phyloP scores from a whole-genome alignment of 1,284 basidiomycete genomes.

The Mixia osmundae region DNA sequence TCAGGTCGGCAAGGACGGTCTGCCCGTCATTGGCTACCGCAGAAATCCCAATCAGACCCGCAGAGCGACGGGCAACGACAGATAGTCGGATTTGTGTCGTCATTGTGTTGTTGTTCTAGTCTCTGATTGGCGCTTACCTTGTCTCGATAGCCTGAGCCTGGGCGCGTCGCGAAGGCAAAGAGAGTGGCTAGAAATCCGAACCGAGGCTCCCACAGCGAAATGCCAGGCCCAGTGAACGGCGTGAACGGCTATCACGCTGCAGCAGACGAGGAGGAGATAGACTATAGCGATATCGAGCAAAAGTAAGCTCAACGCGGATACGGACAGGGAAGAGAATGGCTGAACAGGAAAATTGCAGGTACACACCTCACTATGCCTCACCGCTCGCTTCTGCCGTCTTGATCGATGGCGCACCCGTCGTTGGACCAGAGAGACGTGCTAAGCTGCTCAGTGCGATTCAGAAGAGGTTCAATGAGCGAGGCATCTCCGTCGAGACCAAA shows the following conservation, averaged over 20 bases:
- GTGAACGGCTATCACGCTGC: no score
- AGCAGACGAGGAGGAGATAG: slow-evolving; percentile 53
- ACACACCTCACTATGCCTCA: slow-evolving; percentile 1
- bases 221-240: no score
- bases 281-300: slow-evolving; percentile 82
- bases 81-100: no score
- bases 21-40: slow-evolving; percentile 11
- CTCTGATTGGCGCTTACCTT: no score
- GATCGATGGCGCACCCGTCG: slow-evolving; percentile 24
- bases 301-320: slow-evolving; percentile 31
- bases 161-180: no score
- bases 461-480: slow-evolving; percentile 23
- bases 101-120: no score
- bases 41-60: no score
- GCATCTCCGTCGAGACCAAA: slow-evolving; percentile 19
- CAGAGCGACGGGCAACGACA: no score
- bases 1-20: slow-evolving; percentile 11
- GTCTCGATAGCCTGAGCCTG: no score
- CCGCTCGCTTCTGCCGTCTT: slow-evolving; percentile 24
- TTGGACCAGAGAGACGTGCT: slow-evolving; percentile 21
- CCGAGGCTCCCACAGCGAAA: no score
- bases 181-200: no score
- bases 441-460: slow-evolving; percentile 23
- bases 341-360: neutral
- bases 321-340: slow-evolving; percentile 38